Conservation (phyloP, 2,329 filamentous ascomycete genomes). For the Colletotrichum musicola region DNA sequence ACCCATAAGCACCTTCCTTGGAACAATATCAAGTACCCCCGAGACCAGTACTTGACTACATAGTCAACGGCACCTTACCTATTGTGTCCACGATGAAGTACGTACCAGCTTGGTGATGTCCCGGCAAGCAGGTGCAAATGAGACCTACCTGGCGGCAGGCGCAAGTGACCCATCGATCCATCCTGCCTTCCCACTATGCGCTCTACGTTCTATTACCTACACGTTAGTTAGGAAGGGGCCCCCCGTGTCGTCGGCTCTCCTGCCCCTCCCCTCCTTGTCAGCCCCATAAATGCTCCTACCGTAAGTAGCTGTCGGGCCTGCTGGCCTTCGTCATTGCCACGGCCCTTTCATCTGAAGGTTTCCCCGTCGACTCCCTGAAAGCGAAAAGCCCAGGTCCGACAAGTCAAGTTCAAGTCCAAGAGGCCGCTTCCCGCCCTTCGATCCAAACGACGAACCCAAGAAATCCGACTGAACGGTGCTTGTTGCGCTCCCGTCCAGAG, state of each 20-base stretch:
- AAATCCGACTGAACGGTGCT: not conserved
- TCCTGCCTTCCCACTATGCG: no score
- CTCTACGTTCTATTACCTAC: no score
- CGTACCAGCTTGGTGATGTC: not conserved
- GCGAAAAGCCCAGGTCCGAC: no score
- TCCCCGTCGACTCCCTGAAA: constrained; percentile 29
- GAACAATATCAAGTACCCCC: no score
- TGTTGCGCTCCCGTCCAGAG: not conserved
- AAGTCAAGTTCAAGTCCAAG: not conserved
- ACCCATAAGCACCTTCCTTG: no score
- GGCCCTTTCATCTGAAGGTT: constrained; percentile 38
- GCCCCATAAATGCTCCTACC: constrained; percentile 37
- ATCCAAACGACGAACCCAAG: constrained; percentile 17
- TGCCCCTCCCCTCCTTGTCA: constrained; percentile 34
- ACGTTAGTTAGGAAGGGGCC: constrained; percentile 1
- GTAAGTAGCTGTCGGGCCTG: constrained; percentile 28
- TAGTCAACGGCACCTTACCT: no score
- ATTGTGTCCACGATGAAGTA: not conserved
- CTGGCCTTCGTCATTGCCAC: constrained; percentile 39
- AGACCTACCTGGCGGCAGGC: not conserved
- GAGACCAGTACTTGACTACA: no score
- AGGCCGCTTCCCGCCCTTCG: not conserved
- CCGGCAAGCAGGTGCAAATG: constrained; percentile 4
- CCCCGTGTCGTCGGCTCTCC: constrained; percentile 25
- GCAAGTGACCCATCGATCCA: not conserved